Evolutionary conservation across 495 filamentous ascomycete species (phyloP).

Genomic region (Daldinia concentrica): DNA sequence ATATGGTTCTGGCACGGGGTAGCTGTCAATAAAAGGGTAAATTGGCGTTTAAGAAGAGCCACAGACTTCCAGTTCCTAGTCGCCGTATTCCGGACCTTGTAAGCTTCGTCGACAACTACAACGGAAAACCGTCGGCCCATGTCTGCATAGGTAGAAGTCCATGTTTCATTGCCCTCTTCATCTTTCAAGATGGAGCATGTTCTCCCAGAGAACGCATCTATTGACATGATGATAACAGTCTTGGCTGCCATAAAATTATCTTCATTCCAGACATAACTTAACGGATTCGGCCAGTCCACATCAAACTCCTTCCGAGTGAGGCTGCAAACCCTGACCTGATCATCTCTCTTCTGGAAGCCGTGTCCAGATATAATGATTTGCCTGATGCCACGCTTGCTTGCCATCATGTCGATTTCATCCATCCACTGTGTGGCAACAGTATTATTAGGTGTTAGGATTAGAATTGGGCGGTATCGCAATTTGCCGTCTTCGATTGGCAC

Average conservation of each 20-base stretch:
- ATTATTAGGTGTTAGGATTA: constrained; percentile 36
- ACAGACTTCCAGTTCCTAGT: constrained; percentile 40
- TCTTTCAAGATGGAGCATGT: constrained; percentile 17
- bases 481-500: constrained; percentile 3
- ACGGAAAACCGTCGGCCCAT: constrained; percentile 35
- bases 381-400: constrained; percentile 3
- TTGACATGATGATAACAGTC: constrained; percentile 33
- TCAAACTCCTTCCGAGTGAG: constrained; percentile 16
- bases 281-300: constrained; percentile 4
- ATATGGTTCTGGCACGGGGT: constrained; percentile 42
- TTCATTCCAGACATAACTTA: constrained; percentile 41
- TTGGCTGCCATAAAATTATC: constrained; percentile 10
- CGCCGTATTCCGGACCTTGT: constrained; percentile 33
- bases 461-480: constrained; percentile 27
- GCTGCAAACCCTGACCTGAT: neutral
- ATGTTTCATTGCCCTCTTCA: neutral
- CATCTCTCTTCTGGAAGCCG: constrained; percentile 3
- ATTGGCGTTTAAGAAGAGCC: constrained; percentile 33
- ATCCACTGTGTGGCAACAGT: constrained; percentile 43
- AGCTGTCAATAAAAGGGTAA: constrained; percentile 42
- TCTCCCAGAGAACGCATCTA: constrained; percentile 39
- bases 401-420: constrained; percentile 26
- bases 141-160: constrained; percentile 32
- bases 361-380: constrained; percentile 34
- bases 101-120: constrained; percentile 44